phyloP scores from a whole-genome alignment of 352 stramenopile species.

The Sclerospora graminicola region DNA sequence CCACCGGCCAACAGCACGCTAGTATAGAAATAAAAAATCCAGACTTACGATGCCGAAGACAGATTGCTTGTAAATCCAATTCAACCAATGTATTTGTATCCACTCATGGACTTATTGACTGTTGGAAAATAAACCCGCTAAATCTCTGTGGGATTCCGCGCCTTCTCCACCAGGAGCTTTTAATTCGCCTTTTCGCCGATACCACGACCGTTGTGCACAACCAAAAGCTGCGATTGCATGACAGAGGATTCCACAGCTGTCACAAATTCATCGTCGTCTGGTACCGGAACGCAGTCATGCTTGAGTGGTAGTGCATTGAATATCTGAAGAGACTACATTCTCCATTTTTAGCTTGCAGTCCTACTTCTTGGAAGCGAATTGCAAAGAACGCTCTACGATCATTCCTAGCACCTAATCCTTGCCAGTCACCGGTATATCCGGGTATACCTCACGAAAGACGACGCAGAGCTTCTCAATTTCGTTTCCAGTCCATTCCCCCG shows the following conservation, averaged over 20 bases:
- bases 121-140: too few species aligned
- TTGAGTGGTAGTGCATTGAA: constrained; percentile 12
- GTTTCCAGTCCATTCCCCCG: too few species aligned
- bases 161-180: constrained; percentile 67
- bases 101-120: too few species aligned
- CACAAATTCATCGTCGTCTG: constrained; percentile 61
- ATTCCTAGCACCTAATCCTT: too few species aligned
- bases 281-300: constrained; percentile 53
- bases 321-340: too few species aligned
- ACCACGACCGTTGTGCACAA: constrained; percentile 29
- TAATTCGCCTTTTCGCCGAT: constrained; percentile 45
- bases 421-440: too few species aligned
- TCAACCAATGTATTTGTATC: constrained; percentile 35
- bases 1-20: constrained; percentile 64
- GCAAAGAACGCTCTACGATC: too few species aligned
- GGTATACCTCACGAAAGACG: too few species aligned
- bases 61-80: constrained; percentile 11
- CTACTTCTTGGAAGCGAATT: too few species aligned
- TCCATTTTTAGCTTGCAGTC: too few species aligned
- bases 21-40: constrained; percentile 22
- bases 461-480: too few species aligned
- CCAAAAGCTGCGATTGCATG: constrained; percentile 52
- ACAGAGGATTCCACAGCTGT: constrained; percentile 23
- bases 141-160: constrained; percentile 45
- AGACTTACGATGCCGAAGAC: constrained; percentile 15